Base-by-base conservation (phyloP, 2,329 filamentous ascomycete species). In the Atkinsonella hypoxylon region DNA sequence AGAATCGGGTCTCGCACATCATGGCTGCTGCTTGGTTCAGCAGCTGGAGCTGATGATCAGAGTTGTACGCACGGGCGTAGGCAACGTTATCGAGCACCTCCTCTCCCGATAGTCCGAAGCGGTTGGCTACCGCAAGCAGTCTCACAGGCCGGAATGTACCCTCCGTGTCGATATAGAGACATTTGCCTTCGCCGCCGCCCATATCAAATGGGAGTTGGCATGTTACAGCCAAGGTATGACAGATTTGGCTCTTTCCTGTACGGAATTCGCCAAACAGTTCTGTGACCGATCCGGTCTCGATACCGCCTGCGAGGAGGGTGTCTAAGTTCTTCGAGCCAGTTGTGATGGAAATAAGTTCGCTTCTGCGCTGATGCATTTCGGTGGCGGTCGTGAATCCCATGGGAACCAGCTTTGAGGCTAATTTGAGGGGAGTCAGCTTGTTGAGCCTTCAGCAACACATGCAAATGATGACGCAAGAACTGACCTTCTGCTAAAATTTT, bases 1-100 rank as follows among this genome's bases (percentile, higher is more conserved):
- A 97, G 68, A 98, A 98, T 4, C 93, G 83, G 0, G 93, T 98
- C 72, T 98, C 94, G 52, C 90, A 96, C 94, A 98, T 98, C 93
- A 98, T 98, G 55, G 89, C 83, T 2, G 93, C 86, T 3, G 93
- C 94, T 67, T 97, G 91, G 61, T 93, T 93, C 55, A 98, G 81
- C 8, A 98, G 77, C 65, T 95, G 89, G 47, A 98, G 79, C 67
- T 98, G 93, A 68, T 98, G 93, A 58, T 98, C 93, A 0, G 91
- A 97, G 67, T 98, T 98, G 74, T 98, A 98, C 10, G 93, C 93
- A 53, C 93, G 85, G 47, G 94, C 94, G 66, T 98, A 98, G 3
- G 94, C 94, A 51, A 98, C 90, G 59, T 98, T 98, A 71, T 98
- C 94, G 9, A 98, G 78, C 0, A 98, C 93, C 67, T 98, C 94